These are phyloP conservation scores for Arctium lappa DNA, from an alignment of 129 eudicot species.

Conservation along the genomic window DNA sequence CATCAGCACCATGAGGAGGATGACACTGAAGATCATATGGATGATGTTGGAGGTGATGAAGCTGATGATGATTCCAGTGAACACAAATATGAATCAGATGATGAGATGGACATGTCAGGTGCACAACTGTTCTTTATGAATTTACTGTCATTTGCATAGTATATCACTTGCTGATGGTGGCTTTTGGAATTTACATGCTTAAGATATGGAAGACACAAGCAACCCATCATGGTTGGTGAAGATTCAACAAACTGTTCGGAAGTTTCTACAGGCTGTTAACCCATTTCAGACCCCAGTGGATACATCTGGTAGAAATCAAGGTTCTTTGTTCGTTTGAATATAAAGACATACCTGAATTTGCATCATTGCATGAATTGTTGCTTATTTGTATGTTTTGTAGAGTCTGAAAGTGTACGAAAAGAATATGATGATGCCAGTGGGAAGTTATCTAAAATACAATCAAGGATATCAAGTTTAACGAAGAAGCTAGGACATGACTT, in stretches of 20 bases:
- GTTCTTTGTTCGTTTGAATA: conserved; percentile 6
- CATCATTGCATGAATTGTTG: background rate
- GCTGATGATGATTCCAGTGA: conserved; percentile 50
- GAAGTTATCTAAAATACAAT: conserved; percentile 81
- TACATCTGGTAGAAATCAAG: conserved; percentile 60
- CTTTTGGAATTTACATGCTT: conserved; percentile 15
- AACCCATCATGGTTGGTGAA: conserved; percentile 88
- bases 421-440: conserved; percentile 82
- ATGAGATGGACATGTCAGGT: conserved; percentile 76
- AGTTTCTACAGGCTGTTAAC: conserved; percentile 66
- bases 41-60: conserved; percentile 39
- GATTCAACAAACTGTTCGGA: conserved; percentile 68
- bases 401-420: conserved; percentile 81
- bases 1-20: conserved; percentile 51
- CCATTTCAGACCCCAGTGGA: conserved; percentile 82
- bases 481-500: conserved; percentile 74
- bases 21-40: conserved; percentile 43
- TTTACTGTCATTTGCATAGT: background rate
- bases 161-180: background rate
- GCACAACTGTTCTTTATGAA: background rate
- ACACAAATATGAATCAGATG: conserved; percentile 66
- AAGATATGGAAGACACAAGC: conserved; percentile 56
- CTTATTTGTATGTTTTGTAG: conserved; percentile 36
- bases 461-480: conserved; percentile 80
- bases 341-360: background rate